Evolutionary conservation across 2,329 filamentous ascomycete species (phyloP), one percentile per base, ranked within the genome.

Genomic region (Anthostomella pinea): DNA sequence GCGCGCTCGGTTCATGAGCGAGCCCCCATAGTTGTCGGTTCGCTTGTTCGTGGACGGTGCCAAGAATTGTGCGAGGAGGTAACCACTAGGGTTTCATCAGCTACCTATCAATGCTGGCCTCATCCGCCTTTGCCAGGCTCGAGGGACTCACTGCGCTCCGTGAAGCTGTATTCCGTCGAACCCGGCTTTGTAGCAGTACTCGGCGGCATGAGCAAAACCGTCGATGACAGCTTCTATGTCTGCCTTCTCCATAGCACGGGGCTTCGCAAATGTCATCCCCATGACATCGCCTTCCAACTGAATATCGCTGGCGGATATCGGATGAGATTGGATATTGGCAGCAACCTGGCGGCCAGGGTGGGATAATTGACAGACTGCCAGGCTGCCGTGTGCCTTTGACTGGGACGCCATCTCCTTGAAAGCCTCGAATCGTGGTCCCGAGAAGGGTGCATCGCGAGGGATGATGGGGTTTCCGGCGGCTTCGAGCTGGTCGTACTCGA

Each of bases 361-460:
- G 40, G 68, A 73, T 41, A 85, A 66, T 53, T 85, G 80, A 3
- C 66, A 73, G 9, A 83, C 61, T n/a, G 79, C 65, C 10, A 83
- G 62, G 30, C 65, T 72, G 14, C 73, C 75, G 13, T 76, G 59
- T 35, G 64, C 65, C 59, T 77, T 81, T 11, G 64, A 62, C 6
- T 56, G 61, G 5, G 61, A 59, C 2, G 74, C 76, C 41, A 79
- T 41, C 32, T 67, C 65, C 47, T 66, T 67, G 63, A 80, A 79
- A 1, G 62, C 65, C 19, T 77, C 70, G 38, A 81, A 81, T 8
- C 77, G 59, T 41, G 70, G 62, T 17, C 73, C 75, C 8, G 63
- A 59, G 51, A 68, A 73, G 1, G 60, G 56, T n/a, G 68, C 64
- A 2, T 61, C 64, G n/a, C 59, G 59, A 1, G 75, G 70, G 37